Evolutionary conservation across 345 rosid species (phyloP), one percentile per base, ranked within the genome.

Genomic region (Kandelia obovata): DNA sequence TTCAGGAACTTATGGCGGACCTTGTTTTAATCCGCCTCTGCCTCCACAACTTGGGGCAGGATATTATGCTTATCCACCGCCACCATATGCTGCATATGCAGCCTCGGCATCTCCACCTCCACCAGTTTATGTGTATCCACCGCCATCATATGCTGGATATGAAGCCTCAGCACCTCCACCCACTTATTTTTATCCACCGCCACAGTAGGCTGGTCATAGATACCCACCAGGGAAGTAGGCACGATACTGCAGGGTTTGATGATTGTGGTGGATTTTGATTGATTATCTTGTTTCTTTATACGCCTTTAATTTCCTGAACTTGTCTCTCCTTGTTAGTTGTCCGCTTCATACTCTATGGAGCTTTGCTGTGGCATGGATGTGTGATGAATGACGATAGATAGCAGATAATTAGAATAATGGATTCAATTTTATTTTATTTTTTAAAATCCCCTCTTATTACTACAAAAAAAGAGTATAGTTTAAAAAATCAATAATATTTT

Each of bases 221-320:
- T 82, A 81, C 28, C 77, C 81, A 0, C 76, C 77, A 1, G 78
- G 35, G 5, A 76, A 77, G 1, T 76, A 37, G 1, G 56, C 52
- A 21, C 82, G 81, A 4, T 71, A 80, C 27, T 76, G 21, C 53
- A 0, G 81, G 28, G 0, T 34, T 53, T 53, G 80, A 61, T 64
- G 87, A 79, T 39, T 0, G 5, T 67, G 77, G 30, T 16, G 83
- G 78, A 0, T 74, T 74, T 85, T 43, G 86, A 66, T 3, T 78
- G 75, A 43, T 43, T 43, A 43, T 43, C 1, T 43, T 9, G 49
- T 13, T 43, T 13, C 19, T 43, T 15, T 43, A 43, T 43, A 43
- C 13, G 49, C 13, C 0, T 43, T 13, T 43, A 11, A 43, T 13
- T 43, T 43, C 17, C 16, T 0, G 17, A 43, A 43, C 5, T 43